Evolutionary conservation across 768 basidiomycete species (phyloP).

Genomic region (Pulveroboletus sp.): DNA sequence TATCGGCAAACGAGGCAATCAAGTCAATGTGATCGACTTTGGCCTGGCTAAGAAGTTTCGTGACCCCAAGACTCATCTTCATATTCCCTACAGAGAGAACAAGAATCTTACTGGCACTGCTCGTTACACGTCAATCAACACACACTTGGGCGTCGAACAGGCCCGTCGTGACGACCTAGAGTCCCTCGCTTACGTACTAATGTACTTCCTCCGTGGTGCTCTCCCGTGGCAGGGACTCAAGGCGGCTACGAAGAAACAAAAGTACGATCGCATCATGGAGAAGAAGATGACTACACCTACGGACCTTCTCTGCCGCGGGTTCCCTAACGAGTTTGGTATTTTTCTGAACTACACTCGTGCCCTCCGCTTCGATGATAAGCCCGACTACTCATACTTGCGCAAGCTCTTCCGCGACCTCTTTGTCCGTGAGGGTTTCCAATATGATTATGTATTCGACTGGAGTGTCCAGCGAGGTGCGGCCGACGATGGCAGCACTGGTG

Average conservation of each 20-base stretch:
- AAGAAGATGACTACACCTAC: constrained; percentile 99
- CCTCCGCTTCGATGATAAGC: constrained; percentile 99
- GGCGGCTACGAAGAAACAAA: constrained; percentile 99
- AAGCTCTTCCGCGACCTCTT: constrained; percentile 99
- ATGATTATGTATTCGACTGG: constrained; percentile 99
- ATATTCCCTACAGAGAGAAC: constrained; percentile 99
- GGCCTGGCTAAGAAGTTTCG: constrained; percentile 99
- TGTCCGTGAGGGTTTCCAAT: constrained; percentile 96
- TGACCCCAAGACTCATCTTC: constrained; percentile 98
- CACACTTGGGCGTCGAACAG: constrained; percentile 96
- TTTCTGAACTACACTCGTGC: constrained; percentile 99
- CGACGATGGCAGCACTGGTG: constrained; percentile 57
- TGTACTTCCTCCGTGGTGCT: constrained; percentile 99
- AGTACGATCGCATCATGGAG: constrained; percentile 99
- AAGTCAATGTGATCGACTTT: constrained; percentile 98
- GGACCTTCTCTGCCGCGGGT: constrained; percentile 96
- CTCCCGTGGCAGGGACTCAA: constrained; percentile 99
- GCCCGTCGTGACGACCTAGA: constrained; percentile 97
- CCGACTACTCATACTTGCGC: constrained; percentile 98
- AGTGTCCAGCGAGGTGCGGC: constrained; percentile 75
- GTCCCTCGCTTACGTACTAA: constrained; percentile 96
- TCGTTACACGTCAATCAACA: constrained; percentile 99
- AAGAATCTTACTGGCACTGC: constrained; percentile 99
- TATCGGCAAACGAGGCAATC: constrained; percentile 98
- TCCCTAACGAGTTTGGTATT: constrained; percentile 98